phyloP scores from a whole-genome alignment of 2,329 filamentous ascomycete genomes.

The Paradendryphiella salina region DNA sequence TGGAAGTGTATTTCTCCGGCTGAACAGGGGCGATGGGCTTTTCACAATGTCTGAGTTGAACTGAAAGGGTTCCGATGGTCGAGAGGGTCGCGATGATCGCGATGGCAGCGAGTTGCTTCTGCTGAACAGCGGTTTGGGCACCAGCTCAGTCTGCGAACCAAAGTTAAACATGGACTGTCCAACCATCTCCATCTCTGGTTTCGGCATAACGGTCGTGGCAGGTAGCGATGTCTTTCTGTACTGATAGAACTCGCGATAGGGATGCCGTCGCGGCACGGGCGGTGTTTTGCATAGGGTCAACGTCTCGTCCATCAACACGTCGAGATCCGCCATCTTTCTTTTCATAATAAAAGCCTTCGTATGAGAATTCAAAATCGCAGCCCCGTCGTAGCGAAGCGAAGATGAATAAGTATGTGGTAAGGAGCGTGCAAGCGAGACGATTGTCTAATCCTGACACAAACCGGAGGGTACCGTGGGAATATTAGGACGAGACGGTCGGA shows the following conservation, averaged over 20 bases:
- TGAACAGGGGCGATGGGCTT: constrained; percentile 30
- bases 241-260: constrained; percentile 18
- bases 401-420: not conserved
- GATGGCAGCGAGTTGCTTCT: constrained; percentile 23
- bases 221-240: constrained; percentile 20
- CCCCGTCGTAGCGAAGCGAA: constrained; percentile 10
- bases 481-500: constrained; percentile 27
- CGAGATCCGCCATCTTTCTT: constrained; percentile 16
- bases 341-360: constrained; percentile 11
- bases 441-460: constrained; percentile 20
- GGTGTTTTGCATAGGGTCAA: constrained; percentile 22
- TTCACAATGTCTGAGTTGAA: constrained; percentile 22
- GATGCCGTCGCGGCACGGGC: constrained; percentile 21
- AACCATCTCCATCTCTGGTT: constrained; percentile 13
- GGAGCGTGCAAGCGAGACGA: constrained; percentile 17
- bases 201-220: constrained; percentile 7
- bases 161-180: constrained; percentile 15
- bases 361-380: constrained; percentile 2
- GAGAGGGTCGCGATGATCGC: not conserved
- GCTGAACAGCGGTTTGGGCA: constrained; percentile 37
- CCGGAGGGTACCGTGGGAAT: constrained; percentile 22
- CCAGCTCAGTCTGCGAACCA: constrained; percentile 17
- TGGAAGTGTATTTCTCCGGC: constrained; percentile 22
- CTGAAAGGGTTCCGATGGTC: constrained; percentile 21
- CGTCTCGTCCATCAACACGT: constrained; percentile 17